Evolutionary conservation across 1,284 basidiomycete species (phyloP).

Genomic region (Pseudozyma flocculosa): DNA sequence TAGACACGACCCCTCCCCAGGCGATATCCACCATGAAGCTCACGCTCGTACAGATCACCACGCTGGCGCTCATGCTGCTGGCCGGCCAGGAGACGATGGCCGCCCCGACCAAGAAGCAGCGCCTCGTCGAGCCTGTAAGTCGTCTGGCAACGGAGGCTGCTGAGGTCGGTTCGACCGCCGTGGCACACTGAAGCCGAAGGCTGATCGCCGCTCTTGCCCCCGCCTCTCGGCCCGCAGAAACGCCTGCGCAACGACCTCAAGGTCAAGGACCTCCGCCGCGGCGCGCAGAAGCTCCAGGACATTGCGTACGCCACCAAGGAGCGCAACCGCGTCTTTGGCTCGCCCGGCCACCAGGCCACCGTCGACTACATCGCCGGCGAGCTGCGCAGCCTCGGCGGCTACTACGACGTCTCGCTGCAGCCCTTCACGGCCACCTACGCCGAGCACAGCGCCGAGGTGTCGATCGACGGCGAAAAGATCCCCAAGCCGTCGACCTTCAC

Average conservation of each 20-base stretch:
- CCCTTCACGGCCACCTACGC: conserved; percentile 27
- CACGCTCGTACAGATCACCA: conserved; percentile 19
- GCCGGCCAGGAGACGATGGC: conserved; percentile 10
- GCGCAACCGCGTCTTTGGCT: conserved; percentile 28
- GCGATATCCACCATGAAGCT: conserved; percentile 21
- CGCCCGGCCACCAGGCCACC: conserved; percentile 22
- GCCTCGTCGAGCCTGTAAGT: conserved; percentile 22
- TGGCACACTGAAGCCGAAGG: no score
- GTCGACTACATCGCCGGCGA: conserved; percentile 17
- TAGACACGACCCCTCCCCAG: no score
- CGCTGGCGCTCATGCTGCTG: conserved; percentile 17
- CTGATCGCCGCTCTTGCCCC: neutral
- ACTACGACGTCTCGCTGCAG: conserved; percentile 23
- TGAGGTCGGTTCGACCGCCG: no score
- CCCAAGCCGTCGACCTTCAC: conserved; percentile 14
- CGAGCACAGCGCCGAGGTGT: conserved; percentile 13
- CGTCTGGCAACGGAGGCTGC: no score
- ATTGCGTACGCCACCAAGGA: conserved; percentile 14
- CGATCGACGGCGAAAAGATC: conserved; percentile 10
- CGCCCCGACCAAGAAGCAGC: conserved; percentile 7
- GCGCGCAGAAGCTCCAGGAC: conserved; percentile 11
- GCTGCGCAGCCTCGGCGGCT: conserved; percentile 10
- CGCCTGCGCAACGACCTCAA: conserved; percentile 18
- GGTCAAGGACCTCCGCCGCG: conserved; percentile 12
- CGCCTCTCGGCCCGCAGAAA: conserved; percentile 4